Evolutionary conservation across 2,329 filamentous ascomycete genomes (phyloP).

Genomic region (Aspergillus sp.): DNA sequence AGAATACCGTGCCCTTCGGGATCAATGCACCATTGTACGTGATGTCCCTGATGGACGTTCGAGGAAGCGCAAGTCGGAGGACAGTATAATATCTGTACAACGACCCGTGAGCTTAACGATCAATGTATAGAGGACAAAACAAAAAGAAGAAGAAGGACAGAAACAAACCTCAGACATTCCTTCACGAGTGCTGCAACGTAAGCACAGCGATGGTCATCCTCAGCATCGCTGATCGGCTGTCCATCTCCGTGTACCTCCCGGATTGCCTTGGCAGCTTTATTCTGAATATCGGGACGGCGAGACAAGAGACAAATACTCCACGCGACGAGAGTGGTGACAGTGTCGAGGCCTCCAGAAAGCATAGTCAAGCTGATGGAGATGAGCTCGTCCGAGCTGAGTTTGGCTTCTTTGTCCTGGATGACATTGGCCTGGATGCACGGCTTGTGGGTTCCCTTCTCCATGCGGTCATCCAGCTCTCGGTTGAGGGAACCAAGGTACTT

Average conservation of each 20-base stretch:
- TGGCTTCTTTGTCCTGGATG: constrained; percentile 55
- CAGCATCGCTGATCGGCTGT: constrained; percentile 50
- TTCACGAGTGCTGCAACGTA: constrained; percentile 57
- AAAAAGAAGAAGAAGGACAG: constrained; percentile 1
- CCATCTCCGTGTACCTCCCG: constrained; percentile 44
- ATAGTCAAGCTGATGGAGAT: constrained; percentile 60
- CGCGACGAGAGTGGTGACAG: constrained; percentile 56
- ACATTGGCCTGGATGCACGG: constrained; percentile 62
- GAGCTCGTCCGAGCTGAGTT: constrained; percentile 54
- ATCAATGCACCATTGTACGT: constrained; percentile 51
- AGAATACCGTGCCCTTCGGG: constrained; percentile 55
- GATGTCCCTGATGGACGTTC: constrained; percentile 54
- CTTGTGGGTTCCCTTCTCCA: constrained; percentile 52
- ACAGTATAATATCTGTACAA: constrained; percentile 52
- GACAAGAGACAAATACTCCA: constrained; percentile 57
- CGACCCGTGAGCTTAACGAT: constrained; percentile 2
- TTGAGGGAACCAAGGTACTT: constrained; percentile 53
- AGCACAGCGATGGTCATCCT: constrained; percentile 56
- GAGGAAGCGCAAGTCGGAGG: constrained; percentile 53
- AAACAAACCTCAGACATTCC: constrained; percentile 47
- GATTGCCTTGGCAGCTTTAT: constrained; percentile 52
- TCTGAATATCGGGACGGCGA: constrained; percentile 53
- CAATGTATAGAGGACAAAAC: not conserved
- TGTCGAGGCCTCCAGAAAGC: constrained; percentile 60
- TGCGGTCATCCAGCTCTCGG: constrained; percentile 50